Base-by-base conservation (phyloP, 306 rosid species). In the Pachyrhizus erosus region DNA sequence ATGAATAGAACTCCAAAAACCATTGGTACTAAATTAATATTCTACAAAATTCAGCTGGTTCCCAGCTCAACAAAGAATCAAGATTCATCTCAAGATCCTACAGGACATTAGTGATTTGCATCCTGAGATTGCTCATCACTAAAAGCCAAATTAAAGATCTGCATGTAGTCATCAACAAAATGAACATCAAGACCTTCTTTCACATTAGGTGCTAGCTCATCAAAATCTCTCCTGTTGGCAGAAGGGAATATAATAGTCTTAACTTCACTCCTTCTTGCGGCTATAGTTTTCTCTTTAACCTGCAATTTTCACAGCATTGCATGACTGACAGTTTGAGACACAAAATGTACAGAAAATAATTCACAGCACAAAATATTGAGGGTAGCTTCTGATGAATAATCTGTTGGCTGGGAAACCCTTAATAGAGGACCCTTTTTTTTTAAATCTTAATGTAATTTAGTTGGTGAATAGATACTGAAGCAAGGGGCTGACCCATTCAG, bases 201-300 rank as follows among this genome's bases (percentile, higher is more conserved):
- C 42, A 96, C 98, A 79, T 93, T 92, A 60, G 89, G 76, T 2
- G 97, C 96, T 60, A 96, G 91, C 87, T 96, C 98, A 75, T 96
- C 99, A 37, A 79, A 96, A 80, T 96, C 99, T 89, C 96, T 93
- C 87, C 84, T 78, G 90, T 96, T 96, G 14, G 98, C 99, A 0
- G 94, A 82, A 75, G 99, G 99, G 83, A 96, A 96, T 82, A 96
- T 78, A 58, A 96, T 92, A 68, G 94, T 96, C 87, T 87, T 93
- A 67, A 96, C 91, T 3, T 86, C 97, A 49, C 98, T 91, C 88
- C 99, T 88, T 75, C 97, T 88, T 5, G 99, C 99, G 1, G 99
- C 98, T 82, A 96, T 96, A 4, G 98, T 92, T 87, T 96, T 96
- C 90, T 96, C 99, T 91, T 96, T 96, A 23, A 96, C 99, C 99